Evolutionary conservation across 108 stramenopile genomes (phyloP).

Genomic region (Discostella stelligeroides): DNA sequence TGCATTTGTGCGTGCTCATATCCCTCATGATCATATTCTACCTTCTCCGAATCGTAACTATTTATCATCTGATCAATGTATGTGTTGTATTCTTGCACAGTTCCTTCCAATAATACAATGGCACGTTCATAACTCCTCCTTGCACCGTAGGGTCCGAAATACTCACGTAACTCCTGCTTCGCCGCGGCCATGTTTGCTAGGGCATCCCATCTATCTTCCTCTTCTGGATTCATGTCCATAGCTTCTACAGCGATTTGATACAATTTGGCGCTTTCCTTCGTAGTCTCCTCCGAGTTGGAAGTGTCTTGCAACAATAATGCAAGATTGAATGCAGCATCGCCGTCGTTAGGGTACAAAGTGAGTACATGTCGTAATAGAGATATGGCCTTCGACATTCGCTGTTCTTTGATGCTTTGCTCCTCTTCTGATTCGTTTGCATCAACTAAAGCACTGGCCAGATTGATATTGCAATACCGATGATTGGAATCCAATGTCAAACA

Average conservation of each 20-base stretch:
- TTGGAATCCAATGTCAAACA: constrained; percentile 39
- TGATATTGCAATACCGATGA: constrained; percentile 42
- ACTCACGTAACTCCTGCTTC: constrained; percentile 39
- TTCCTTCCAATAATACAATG: constrained; percentile 35
- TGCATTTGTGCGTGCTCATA: constrained; percentile 15
- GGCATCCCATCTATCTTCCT: constrained; percentile 51
- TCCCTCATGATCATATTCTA: constrained; percentile 23
- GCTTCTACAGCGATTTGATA: constrained; percentile 35
- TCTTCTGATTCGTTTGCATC: constrained; percentile 23
- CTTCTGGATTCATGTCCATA: constrained; percentile 7
- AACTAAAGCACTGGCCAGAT: constrained; percentile 40
- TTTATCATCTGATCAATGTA: constrained; percentile 25
- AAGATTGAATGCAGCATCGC: constrained; percentile 56
- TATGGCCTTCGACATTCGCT: constrained; percentile 20
- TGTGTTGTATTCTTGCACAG: constrained; percentile 26
- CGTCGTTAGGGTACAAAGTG: constrained; percentile 30
- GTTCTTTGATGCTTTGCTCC: constrained; percentile 2
- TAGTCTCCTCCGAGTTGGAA: constrained; percentile 25
- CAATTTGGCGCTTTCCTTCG: constrained; percentile 39
- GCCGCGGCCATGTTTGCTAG: constrained; percentile 54
- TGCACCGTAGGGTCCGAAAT: constrained; percentile 30
- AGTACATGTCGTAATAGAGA: constrained; percentile 25
- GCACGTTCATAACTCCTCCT: constrained; percentile 35
- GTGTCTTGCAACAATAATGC: constrained; percentile 49
- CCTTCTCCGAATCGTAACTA: background rate